Percentiles rank a stretch among this genome's conserved stretches.
Evolutionary conservation across 2,329 filamentous ascomycete genomes (phyloP).

Genomic region (Scopulariopsis brevicaulis): DNA sequence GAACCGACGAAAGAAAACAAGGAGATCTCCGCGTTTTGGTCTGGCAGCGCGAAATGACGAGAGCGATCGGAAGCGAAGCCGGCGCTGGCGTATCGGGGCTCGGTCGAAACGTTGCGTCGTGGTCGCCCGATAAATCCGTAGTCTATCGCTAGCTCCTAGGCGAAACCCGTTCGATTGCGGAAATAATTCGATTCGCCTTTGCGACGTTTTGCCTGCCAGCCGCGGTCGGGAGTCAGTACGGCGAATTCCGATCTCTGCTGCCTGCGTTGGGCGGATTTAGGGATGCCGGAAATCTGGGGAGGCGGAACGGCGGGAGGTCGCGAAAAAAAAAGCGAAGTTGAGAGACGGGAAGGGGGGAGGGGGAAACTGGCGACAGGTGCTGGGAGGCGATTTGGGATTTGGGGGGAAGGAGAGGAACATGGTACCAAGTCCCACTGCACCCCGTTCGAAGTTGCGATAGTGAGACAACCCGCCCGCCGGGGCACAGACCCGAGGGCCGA

Average conservation of each 20-base stretch:
- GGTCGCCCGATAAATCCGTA: not conserved
- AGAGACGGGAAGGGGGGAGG: not conserved
- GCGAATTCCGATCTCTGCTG: not conserved
- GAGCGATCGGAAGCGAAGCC: not conserved
- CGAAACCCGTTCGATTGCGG: not conserved
- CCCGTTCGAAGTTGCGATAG: not conserved
- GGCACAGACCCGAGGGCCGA: not conserved
- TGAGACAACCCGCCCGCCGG: not conserved
- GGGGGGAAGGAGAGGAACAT: not conserved
- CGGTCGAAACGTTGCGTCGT: not conserved
- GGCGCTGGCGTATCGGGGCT: not conserved
- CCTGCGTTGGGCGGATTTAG: not conserved
- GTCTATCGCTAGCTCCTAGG: not conserved
- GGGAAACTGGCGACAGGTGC: not conserved
- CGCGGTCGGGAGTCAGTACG: not conserved
- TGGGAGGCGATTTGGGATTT: not conserved
- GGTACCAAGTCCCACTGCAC: not conserved
- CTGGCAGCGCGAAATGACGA: not conserved
- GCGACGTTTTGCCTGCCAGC: not conserved
- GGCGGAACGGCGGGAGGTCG: not conserved
- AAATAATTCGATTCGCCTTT: not conserved
- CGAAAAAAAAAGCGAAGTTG: constrained; percentile 1
- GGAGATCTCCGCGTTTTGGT: not conserved
- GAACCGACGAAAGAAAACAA: not conserved
- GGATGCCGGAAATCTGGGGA: constrained; percentile 5